A percentile compares a stretch with the other conserved stretches of the same genome.
These are phyloP conservation scores for Fusarium chuoi DNA, from an alignment of 2,329 filamentous ascomycete genomes.

Conservation along the genomic window DNA sequence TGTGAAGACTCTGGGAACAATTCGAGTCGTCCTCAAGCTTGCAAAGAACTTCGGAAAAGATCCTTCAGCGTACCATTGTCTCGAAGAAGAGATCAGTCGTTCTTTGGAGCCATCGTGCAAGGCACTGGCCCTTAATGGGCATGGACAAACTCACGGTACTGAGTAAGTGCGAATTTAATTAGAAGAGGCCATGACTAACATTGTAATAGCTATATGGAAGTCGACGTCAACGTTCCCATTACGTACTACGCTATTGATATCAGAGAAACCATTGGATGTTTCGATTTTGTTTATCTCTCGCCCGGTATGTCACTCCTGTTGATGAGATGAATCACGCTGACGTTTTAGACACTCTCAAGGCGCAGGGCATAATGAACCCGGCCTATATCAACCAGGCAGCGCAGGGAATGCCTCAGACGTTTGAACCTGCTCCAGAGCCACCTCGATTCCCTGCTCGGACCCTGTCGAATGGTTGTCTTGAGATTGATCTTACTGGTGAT, in stretches of 20 bases:
- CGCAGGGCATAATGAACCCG: background rate
- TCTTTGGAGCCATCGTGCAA: no score
- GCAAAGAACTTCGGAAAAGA: background rate
- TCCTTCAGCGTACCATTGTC: no score
- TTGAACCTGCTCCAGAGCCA: background rate
- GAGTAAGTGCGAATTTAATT: background rate
- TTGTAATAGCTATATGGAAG: background rate
- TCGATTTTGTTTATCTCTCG: background rate
- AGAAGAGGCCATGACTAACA: background rate
- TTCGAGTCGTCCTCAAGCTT: background rate
- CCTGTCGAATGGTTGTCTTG: background rate
- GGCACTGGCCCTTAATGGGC: background rate
- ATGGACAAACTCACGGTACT: background rate
- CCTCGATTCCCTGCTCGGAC: background rate
- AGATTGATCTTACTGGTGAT: background rate
- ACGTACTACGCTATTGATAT: background rate
- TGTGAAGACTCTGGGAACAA: background rate
- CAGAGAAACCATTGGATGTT: background rate
- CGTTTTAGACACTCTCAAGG: background rate
- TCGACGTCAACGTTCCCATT: background rate
- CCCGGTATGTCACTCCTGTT: accelerated
- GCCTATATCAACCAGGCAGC: background rate
- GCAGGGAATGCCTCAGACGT: background rate
- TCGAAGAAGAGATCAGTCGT: no score
- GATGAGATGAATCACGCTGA: background rate